Evolutionary conservation across 2,329 filamentous ascomycete species (phyloP).

Genomic region (Cladorrhinum sp.): DNA sequence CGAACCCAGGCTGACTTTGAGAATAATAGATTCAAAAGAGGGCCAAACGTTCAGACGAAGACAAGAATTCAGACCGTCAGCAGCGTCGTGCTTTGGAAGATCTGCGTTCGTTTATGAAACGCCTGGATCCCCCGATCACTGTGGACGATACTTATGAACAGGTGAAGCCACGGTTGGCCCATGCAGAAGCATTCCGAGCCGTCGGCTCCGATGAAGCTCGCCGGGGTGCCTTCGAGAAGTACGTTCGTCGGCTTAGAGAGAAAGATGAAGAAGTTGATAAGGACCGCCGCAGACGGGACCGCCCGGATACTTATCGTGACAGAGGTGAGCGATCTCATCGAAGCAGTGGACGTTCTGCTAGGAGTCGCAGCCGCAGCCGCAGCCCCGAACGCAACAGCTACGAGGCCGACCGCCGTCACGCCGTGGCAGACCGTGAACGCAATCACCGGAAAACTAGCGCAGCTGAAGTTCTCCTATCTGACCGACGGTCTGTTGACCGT

Average conservation of each 20-base stretch:
- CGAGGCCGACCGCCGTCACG: conserved; percentile 90
- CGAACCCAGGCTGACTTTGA: conserved; percentile 21
- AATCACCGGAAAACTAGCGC: conserved; percentile 80
- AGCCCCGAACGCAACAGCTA: conserved; percentile 92
- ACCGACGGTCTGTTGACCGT: conserved; percentile 49
- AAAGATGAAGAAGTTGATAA: conserved; percentile 80
- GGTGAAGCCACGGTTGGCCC: conserved; percentile 74
- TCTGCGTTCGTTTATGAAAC: conserved; percentile 82
- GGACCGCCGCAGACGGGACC: conserved; percentile 58
- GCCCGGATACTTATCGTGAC: conserved; percentile 55
- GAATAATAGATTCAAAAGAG: conserved; percentile 69
- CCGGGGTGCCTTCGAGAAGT: conserved; percentile 83
- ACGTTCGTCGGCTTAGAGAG: conserved; percentile 84
- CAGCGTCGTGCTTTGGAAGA: conserved; percentile 82
- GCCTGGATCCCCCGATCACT: conserved; percentile 78
- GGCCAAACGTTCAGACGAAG: conserved; percentile 76
- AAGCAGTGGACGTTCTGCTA: conserved; percentile 51
- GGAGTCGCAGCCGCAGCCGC: conserved; percentile 82
- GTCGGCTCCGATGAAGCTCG: conserved; percentile 80
- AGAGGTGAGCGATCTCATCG: conserved; percentile 64
- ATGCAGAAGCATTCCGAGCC: conserved; percentile 78
- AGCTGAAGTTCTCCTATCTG: conserved; percentile 60
- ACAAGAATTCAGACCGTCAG: conserved; percentile 79
- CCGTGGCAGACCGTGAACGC: conserved; percentile 88
- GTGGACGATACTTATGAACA: conserved; percentile 83